Conservation (phyloP, 2,329 filamentous ascomycete genomes). For the Hypomyces perniciosus region DNA sequence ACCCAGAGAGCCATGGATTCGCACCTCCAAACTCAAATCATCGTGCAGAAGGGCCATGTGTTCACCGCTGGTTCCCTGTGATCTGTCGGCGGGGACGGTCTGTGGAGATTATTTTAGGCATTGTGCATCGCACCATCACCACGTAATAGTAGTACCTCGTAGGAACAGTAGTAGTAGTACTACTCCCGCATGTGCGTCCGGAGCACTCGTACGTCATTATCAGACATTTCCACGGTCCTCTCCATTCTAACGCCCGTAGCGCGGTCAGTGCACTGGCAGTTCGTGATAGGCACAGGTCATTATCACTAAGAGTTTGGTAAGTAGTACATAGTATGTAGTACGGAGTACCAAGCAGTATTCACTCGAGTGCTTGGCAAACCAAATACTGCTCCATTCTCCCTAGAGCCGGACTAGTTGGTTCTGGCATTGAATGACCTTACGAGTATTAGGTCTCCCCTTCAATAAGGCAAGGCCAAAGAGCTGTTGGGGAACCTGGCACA, state of each 20-base stretch:
- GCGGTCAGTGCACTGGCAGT: not conserved
- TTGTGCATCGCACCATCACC: conserved; percentile 5
- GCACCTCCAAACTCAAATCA: not conserved
- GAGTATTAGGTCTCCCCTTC: no score
- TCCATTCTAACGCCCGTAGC: conserved; percentile 13
- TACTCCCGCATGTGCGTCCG: conserved; percentile 5
- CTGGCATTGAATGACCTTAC: no score
- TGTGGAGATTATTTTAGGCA: conserved; percentile 6
- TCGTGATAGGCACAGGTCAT: no score
- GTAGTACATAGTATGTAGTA: not conserved
- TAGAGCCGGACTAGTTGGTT: not conserved
- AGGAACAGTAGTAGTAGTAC: no score
- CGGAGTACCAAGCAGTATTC: not conserved
- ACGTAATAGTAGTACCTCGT: no score
- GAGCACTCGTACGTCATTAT: conserved; percentile 10
- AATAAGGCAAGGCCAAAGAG: no score
- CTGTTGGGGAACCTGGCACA: no score
- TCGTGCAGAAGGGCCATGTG: conserved; percentile 3
- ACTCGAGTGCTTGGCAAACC: no score
- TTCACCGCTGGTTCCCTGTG: conserved; percentile 11
- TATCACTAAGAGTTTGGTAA: no score
- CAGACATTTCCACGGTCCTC: conserved; percentile 8
- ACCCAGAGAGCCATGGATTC: not conserved
- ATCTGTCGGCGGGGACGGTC: conserved; percentile 11
- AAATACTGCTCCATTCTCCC: not conserved